Conservation (phyloP, 805 yeast species). For the Yarrowia osloensis region DNA sequence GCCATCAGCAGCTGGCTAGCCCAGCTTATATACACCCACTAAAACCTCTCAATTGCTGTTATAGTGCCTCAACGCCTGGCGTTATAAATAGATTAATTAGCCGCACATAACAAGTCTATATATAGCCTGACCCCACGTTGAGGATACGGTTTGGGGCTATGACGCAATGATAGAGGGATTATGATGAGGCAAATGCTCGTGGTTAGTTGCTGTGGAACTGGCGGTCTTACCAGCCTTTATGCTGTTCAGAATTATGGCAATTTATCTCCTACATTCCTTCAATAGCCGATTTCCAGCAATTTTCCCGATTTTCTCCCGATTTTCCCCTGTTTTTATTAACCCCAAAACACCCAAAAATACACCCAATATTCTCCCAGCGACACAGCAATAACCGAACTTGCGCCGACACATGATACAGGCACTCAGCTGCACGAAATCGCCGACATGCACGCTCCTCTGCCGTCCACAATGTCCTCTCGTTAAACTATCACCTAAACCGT, state of each 20-base stretch:
- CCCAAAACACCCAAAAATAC: background rate
- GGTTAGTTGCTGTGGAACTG: no score
- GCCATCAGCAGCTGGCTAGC: no score
- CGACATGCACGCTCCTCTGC: background rate
- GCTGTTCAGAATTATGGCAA: no score
- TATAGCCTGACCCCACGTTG: constrained; percentile 4
- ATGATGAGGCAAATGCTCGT: no score
- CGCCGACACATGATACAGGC: background rate
- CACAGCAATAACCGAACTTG: background rate
- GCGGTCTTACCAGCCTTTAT: no score
- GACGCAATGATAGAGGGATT: background rate
- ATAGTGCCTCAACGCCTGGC: background rate
- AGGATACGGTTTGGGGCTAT: background rate
- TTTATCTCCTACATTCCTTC: no score
- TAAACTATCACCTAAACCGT: constrained; percentile 10
- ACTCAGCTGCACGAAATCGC: background rate
- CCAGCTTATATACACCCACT: no score
- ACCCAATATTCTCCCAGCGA: background rate
- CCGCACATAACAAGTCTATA: background rate
- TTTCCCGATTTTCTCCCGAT: background rate
- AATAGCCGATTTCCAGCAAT: background rate
- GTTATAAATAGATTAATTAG: constrained; percentile 7
- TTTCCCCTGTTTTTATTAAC: background rate
- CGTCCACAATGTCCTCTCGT: background rate
- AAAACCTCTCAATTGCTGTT: no score